Evolutionary conservation across 768 basidiomycete species (phyloP), one percentile per base, ranked within the genome.

Genomic region (Termitomyces eurrhizus): DNA sequence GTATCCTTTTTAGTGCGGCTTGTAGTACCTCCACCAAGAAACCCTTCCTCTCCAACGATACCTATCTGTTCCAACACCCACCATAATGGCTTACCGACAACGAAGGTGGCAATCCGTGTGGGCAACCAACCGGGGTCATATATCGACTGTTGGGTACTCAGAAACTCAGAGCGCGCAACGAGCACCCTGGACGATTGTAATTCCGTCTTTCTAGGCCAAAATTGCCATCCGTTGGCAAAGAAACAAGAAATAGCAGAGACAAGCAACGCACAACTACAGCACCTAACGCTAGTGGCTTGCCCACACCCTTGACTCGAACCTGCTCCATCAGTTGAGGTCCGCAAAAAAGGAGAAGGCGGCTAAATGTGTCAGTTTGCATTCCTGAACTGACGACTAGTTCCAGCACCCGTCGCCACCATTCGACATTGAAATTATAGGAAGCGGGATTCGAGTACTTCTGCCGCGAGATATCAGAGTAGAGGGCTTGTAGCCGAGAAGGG

Each of bases 381-480:
- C 89, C 89, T 29, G 75, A 77, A 56, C 77, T 69, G n/a, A 88
- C 83, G 42, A 89, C 68, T 16, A 76, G 76, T 65, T 89, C 83
- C 9, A 94, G 77, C 0, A 85, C 83, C 49, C 77, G 75, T 37
- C 82, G 84, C 95, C 95, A 98, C 95, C 95, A 98, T 57, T 88
- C 84, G 35, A 93, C 77, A 68, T 92, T 91, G 12, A 92, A 84
- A 52, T 84, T 74, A 71, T 88, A 97, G 4, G 92, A 87, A 2
- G 88, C 81, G 0, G 93, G 90, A 71, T 98, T 95, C 1, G 92
- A 89, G 52, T 84, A 77, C 66, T 89, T 92, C 74, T 95, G 93
- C 13, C 86, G 79, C 0, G 90, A 85, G 59, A 95, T 86, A 68
- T 95, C 93, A 8, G 94, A 90, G 74, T 95, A 98, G 7, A 98